A percentile compares a stretch with the other conserved stretches of the same genome.
These are phyloP conservation scores for Nemania sp. DNA, from an alignment of 2,329 filamentous ascomycete genomes.

Conservation along the genomic window DNA sequence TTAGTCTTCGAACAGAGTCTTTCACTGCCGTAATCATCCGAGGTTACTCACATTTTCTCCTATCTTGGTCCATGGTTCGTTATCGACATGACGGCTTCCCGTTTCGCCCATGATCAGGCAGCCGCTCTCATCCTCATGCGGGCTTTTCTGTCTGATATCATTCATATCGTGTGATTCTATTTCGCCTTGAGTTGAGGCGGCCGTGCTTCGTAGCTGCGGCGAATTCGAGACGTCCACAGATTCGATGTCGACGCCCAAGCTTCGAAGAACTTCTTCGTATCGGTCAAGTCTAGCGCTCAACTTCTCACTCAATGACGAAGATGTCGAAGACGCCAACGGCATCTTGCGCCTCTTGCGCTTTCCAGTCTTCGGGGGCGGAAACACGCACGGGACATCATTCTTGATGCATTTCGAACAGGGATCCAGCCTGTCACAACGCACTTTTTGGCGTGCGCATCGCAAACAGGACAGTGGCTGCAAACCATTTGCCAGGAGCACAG, in stretches of 20 bases:
- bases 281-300: conserved; percentile 6
- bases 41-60: too few species aligned
- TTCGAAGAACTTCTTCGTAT: conserved; percentile 11
- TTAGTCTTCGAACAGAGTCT: background rate
- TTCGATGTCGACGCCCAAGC: conserved; percentile 5
- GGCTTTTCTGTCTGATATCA: background rate
- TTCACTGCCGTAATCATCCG: background rate
- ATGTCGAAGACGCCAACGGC: background rate
- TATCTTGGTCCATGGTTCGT: too few species aligned
- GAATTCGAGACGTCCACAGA: background rate
- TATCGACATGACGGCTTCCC: too few species aligned
- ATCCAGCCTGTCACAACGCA: conserved; percentile 7
- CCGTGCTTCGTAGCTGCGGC: background rate
- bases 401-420: conserved; percentile 7
- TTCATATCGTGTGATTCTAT: background rate
- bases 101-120: background rate
- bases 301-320: background rate
- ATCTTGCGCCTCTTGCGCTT: conserved; percentile 7
- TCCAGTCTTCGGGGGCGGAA: conserved; percentile 7
- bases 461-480: conserved; percentile 4
- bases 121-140: background rate
- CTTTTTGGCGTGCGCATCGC: conserved; percentile 8
- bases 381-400: conserved; percentile 6
- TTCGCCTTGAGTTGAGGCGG: conserved; percentile 1
- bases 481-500: conserved; percentile 1